Percentiles rank a stretch among this genome's conserved stretches.
Conservation (phyloP, 495 filamentous ascomycete species). For the Penicillium longicatenatum region DNA sequence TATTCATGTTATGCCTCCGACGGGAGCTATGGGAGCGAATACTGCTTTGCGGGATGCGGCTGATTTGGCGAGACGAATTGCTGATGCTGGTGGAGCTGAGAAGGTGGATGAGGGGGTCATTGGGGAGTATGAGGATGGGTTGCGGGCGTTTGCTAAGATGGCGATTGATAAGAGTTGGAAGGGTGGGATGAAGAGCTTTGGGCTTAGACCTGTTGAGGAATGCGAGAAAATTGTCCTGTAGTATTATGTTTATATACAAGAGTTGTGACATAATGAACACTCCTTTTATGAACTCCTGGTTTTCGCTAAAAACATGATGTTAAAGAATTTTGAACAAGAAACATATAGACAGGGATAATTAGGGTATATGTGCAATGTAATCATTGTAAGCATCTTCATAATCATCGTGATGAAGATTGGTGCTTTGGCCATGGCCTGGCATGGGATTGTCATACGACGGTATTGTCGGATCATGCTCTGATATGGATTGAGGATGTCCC, state of each 20-base stretch:
- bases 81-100: slow-evolving; percentile 28
- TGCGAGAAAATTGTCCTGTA: slow-evolving; percentile 20
- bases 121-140: slow-evolving; percentile 32
- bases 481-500: background rate
- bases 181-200: slow-evolving; percentile 32
- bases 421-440: too few species aligned
- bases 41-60: slow-evolving; percentile 52
- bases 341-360: background rate
- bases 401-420: background rate
- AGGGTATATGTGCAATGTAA: background rate
- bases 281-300: background rate
- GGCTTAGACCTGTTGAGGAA: slow-evolving; percentile 28
- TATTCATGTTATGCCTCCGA: slow-evolving; percentile 63
- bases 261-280: background rate
- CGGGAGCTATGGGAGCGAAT: slow-evolving; percentile 60
- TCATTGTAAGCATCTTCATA: background rate
- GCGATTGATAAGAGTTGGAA: slow-evolving; percentile 27
- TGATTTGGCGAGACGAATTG: slow-evolving; percentile 30
- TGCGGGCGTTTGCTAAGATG: slow-evolving; percentile 31
- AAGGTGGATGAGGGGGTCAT: slow-evolving; percentile 23
- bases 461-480: background rate
- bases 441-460: background rate
- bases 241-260: background rate
- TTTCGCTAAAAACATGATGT: slow-evolving; percentile 1
- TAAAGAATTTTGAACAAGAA: background rate